A percentile compares a stretch with the other conserved stretches of the same genome.
Evolutionary conservation across 1,139 yeast species (phyloP).

Genomic region (Pichia cactophila): DNA sequence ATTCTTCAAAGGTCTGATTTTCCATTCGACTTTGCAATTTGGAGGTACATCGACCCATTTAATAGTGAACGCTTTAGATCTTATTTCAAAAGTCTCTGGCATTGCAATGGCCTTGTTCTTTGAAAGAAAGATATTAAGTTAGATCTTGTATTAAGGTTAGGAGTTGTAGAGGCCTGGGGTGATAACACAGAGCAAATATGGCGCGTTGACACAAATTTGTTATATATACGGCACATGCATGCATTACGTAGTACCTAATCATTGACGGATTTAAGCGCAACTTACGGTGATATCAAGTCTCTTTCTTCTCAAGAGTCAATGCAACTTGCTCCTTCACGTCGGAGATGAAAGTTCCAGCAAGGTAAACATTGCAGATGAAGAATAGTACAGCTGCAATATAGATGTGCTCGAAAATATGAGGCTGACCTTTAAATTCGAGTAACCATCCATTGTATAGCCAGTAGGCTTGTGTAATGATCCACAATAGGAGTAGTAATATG

Average conservation of each 20-base stretch:
- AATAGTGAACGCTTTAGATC: slow-evolving; percentile 79
- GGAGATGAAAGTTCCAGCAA: slow-evolving; percentile 50
- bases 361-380: slow-evolving; percentile 68
- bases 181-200: too few relatives aligned
- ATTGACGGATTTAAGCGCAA: not conserved
- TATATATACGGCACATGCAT: too few relatives aligned
- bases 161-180: too few relatives aligned
- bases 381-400: slow-evolving; percentile 44
- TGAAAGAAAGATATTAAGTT: not conserved
- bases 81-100: slow-evolving; percentile 79
- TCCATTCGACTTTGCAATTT: slow-evolving; percentile 64
- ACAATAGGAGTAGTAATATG: slow-evolving; percentile 29
- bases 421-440: slow-evolving; percentile 71
- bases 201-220: too few relatives aligned
- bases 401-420: slow-evolving; percentile 59
- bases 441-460: slow-evolving; percentile 80
- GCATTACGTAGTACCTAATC: too few relatives aligned
- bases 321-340: slow-evolving; percentile 25
- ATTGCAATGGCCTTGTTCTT: slow-evolving; percentile 27
- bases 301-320: not conserved
- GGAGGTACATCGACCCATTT: slow-evolving; percentile 83
- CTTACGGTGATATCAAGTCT: not conserved
- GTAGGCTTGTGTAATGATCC: slow-evolving; percentile 65
- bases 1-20: slow-evolving; percentile 73
- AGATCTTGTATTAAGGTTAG: not conserved